Base-by-base conservation (phyloP, 2,329 filamentous ascomycete genomes). In the Amauroascus niger region DNA sequence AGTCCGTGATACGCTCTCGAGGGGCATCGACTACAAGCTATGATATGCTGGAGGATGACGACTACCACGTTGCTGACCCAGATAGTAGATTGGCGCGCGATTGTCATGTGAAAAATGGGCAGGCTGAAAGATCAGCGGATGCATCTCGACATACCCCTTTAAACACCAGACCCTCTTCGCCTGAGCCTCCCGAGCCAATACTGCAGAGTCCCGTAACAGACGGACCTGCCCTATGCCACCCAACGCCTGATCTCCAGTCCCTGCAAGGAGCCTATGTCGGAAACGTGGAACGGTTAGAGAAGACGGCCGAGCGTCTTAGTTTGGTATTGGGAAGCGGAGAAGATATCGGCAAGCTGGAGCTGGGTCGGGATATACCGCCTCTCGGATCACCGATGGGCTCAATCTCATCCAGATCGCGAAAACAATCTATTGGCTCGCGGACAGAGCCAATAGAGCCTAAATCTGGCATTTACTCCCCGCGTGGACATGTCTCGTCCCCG, bases 261-360 rank as follows among this genome's bases (percentile, higher is more conserved):
- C 58, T 75, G 54, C 74, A 77, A 65, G 74, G 74, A 40, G 74
- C 74, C 24, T 76, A 76, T 55, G 61, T 70, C 28, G 71, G 71
- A 56, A 76, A 77, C 68, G 71, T 77, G 53, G 73, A 74, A 60
- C 66, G 74, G 41, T 59, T 77, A 58, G 74, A 77, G 59, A 66
- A 69, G 57, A 74, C 69, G 57, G 74, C 74, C 14, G 74, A 76
- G 62, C 70, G 70, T 32, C 63, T 77, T 55, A 76, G 73, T 61
- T 67, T 69, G 59, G 71, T 67, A 52, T 72, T 73, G 35, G 73
- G 75, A 60, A 70, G 76, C 45, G 70, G 67, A 35, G 28, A 49
- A 66, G 67, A 48, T 44, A 73, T 45, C 32, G 49, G 69, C 53
- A 72, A 69, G 56, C 68, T 76, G 63, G 71, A 73, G 57, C 60